Conservation (phyloP, 352 stramenopile genomes). For the Phytophthora hybrid region DNA sequence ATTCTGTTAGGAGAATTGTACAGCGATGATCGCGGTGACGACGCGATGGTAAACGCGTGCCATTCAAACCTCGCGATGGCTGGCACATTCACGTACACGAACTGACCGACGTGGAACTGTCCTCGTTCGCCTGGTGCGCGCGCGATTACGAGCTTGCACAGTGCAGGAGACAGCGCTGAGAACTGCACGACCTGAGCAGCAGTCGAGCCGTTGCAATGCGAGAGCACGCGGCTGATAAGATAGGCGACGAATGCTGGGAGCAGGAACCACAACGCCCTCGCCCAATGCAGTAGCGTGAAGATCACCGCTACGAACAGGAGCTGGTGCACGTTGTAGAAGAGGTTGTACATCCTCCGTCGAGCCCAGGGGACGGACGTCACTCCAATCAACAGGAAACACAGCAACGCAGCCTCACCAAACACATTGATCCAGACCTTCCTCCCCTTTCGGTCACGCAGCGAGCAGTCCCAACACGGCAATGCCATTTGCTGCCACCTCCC, state of each 20-base stretch:
- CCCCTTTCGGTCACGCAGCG: slow-evolving; percentile 26
- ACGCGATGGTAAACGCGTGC: slow-evolving; percentile 62
- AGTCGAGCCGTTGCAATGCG: slow-evolving; percentile 32
- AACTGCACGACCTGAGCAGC: slow-evolving; percentile 38
- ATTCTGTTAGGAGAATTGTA: slow-evolving; percentile 30
- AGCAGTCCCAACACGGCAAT: slow-evolving; percentile 57
- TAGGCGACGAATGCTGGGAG: slow-evolving; percentile 47
- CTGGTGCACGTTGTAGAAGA: slow-evolving; percentile 61
- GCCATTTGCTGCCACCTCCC: slow-evolving; percentile 34
- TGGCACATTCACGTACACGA: slow-evolving; percentile 57
- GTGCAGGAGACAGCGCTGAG: slow-evolving; percentile 24
- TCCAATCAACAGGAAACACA: slow-evolving; percentile 51
- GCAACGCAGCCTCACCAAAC: slow-evolving; percentile 51
- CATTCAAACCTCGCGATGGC: slow-evolving; percentile 51
- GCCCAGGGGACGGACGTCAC: slow-evolving; percentile 50
- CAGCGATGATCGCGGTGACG: slow-evolving; percentile 33
- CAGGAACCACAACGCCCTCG: slow-evolving; percentile 42
- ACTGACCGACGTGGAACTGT: slow-evolving; percentile 44
- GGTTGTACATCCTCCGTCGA: slow-evolving; percentile 46
- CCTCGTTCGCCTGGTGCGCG: background rate
- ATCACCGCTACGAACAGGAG: slow-evolving; percentile 48
- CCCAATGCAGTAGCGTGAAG: slow-evolving; percentile 52
- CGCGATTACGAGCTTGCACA: slow-evolving; percentile 49
- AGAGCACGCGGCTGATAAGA: slow-evolving; percentile 43
- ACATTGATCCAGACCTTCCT: slow-evolving; percentile 55